Evolutionary conservation across 2,329 filamentous ascomycete species (phyloP).

Genomic region (Penicillium sp.): DNA sequence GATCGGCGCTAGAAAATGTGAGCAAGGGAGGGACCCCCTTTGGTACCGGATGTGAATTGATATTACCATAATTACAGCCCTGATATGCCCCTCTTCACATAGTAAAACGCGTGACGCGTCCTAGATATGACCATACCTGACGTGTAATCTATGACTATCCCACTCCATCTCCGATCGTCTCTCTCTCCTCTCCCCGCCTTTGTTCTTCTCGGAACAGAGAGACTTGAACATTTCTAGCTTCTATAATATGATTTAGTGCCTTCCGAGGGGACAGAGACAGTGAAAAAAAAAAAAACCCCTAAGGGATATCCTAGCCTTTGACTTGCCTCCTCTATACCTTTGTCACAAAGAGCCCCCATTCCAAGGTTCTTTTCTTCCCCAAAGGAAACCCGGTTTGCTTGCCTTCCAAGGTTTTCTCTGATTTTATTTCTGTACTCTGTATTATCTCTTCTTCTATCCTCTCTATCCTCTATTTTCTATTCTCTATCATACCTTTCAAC

Average conservation of each 20-base stretch:
- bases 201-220: neutral
- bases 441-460: neutral
- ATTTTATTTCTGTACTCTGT: conserved; percentile 3
- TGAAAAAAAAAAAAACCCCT: neutral
- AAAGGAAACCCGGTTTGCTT: neutral
- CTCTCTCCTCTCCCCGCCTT: conserved; percentile 15
- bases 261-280: neutral
- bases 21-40: conserved; percentile 11
- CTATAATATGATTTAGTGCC: conserved; percentile 14
- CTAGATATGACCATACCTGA: conserved; percentile 32
- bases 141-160: conserved; percentile 10
- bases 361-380: neutral
- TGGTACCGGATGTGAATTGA: neutral
- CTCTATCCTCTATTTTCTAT: neutral
- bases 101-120: conserved; percentile 31
- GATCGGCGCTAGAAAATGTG: conserved; percentile 11
- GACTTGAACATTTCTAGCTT: conserved; percentile 5
- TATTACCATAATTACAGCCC: neutral
- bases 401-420: neutral
- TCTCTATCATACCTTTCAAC: neutral
- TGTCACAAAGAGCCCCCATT: neutral
- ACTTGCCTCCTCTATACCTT: neutral
- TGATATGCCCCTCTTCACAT: neutral
- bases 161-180: conserved; percentile 19
- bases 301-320: neutral